phyloP scores from a whole-genome alignment of 805 yeast genomes.

The Ogataea degrootiae region DNA sequence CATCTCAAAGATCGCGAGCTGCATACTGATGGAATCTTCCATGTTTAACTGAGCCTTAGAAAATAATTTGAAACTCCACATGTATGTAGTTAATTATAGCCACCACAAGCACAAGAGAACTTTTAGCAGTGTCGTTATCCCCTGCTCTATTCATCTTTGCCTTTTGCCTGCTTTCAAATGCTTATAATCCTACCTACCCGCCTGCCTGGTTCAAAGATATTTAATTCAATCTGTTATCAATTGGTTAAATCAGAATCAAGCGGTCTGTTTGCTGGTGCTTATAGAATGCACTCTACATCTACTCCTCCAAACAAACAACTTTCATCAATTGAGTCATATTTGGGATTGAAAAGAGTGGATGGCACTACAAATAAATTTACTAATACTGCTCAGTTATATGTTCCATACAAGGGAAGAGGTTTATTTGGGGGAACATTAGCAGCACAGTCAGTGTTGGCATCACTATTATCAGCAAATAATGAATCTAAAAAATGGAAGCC shows the following conservation, averaged over 20 bases:
- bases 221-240: no score
- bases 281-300: background rate
- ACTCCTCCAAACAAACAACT: background rate
- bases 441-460: slow-evolving; percentile 62
- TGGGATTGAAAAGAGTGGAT: slow-evolving; percentile 17
- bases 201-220: no score
- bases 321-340: slow-evolving; percentile 18
- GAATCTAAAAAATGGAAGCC: slow-evolving; percentile 39
- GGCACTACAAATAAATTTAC: slow-evolving; percentile 17
- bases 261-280: background rate
- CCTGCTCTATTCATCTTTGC: no score
- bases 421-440: slow-evolving; percentile 69
- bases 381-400: slow-evolving; percentile 24
- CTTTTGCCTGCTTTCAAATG: no score
- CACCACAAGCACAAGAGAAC: no score
- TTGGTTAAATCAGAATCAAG: background rate
- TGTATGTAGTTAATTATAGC: no score
- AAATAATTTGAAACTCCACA: no score
- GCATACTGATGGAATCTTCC: no score
- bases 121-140: no score
- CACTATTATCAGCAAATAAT: slow-evolving; percentile 45
- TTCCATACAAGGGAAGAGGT: slow-evolving; percentile 56
- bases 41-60: no score
- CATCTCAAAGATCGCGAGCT: no score
- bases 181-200: no score